phyloP scores from a whole-genome alignment of 2,329 filamentous ascomycete species.

The Penicillium frequentans region DNA sequence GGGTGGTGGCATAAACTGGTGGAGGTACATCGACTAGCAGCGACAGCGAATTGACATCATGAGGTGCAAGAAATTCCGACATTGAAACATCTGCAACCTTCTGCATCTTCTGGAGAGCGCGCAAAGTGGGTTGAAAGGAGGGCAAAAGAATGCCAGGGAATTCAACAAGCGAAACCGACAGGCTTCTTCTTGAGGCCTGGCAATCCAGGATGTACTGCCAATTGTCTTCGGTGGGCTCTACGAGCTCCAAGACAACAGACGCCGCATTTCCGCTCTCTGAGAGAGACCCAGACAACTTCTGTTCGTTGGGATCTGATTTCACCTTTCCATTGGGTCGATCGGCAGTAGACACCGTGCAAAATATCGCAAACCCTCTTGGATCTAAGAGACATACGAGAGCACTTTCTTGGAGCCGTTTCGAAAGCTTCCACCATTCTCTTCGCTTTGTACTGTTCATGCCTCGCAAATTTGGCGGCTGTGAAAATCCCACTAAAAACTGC shows the following conservation, averaged over 20 bases:
- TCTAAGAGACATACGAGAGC: conserved; percentile 32
- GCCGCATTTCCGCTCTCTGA: conserved; percentile 26
- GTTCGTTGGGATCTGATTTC: background rate
- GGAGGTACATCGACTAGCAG: conserved; percentile 37
- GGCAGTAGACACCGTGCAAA: conserved; percentile 25
- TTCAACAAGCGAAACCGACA: conserved; percentile 51
- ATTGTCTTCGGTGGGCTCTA: conserved; percentile 27
- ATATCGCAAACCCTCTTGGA: conserved; percentile 19
- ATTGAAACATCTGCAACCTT: conserved; percentile 50
- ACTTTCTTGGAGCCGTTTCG: conserved; percentile 29
- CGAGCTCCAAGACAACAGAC: conserved; percentile 29
- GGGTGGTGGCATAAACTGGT: conserved; percentile 53
- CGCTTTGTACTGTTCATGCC: conserved; percentile 6
- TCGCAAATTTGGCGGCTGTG: conserved; percentile 21
- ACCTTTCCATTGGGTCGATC: conserved; percentile 4
- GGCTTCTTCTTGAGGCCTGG: background rate
- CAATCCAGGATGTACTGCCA: conserved; percentile 21
- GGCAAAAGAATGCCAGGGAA: conserved; percentile 62
- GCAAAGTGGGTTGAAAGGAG: conserved; percentile 59
- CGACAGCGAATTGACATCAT: conserved; percentile 2
- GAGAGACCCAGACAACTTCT: conserved; percentile 18
- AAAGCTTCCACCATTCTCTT: conserved; percentile 31
- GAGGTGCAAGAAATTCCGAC: conserved; percentile 41
- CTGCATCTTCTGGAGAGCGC: conserved; percentile 57
- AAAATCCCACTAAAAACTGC: conserved; percentile 24